Evolutionary conservation across 768 basidiomycete genomes (phyloP), one percentile per base, ranked within the genome.

Genomic region (Rhodocollybia butyracea): DNA sequence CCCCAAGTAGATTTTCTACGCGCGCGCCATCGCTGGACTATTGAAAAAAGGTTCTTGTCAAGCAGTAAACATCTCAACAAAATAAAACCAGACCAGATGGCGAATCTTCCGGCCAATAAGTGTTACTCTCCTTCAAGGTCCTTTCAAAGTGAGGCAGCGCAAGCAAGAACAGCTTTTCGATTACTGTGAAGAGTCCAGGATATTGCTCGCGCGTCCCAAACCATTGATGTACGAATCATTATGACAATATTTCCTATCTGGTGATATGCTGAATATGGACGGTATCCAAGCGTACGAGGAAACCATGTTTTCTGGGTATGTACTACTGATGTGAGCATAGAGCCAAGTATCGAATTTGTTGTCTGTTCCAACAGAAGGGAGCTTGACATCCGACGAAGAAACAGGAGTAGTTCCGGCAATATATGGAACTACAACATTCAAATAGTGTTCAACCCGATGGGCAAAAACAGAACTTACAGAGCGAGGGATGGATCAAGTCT

Each of bases 401-500:
- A n/a, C n/a, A n/a, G n/a, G n/a, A n/a, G n/a, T n/a, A n/a, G n/a
- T n/a, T n/a, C n/a, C n/a, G n/a, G n/a, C n/a, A n/a, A n/a, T n/a
- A n/a, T n/a, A n/a, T n/a, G n/a, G n/a, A n/a, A n/a, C 26, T 26
- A 50, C 56, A 11, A 55, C 55, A 34, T n/a, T n/a, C n/a, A 22
- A 34, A n/a, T n/a, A 17, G 29, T 21, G 43, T 24, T 31, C 11
- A 10, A 38, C 19, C 11, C 30, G 13, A 19, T 36, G 22, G 3
- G 32, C 29, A n/a, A 43, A 4, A 26, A 7, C 17, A 21, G n/a
- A 15, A 32, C 52, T 27, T 34, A 58, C 59, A 60, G 7, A 60
- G n/a, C 2, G 59, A 60, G 13, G 59, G 59, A 30, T 60, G 59
- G 17, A 60, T 58, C 21, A 60, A 22, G 39, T 60, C 57, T 58